These are phyloP conservation scores for Mortierella sp. DNA, from an alignment of 371 early-diverging fungal genomes.

Conservation along the genomic window DNA sequence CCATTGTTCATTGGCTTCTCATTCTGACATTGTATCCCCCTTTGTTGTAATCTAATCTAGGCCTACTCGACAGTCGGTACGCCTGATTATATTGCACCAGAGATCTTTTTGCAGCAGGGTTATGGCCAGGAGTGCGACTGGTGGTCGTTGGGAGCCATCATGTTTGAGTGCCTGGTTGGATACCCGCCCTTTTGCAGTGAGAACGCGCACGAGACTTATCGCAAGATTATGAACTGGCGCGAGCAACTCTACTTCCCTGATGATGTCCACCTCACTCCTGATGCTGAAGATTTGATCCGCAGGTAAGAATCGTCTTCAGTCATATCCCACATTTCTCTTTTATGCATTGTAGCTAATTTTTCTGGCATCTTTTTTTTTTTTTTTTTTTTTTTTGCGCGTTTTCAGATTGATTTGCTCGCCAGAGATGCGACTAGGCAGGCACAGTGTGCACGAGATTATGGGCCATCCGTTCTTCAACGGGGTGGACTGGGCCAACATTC, in stretches of 20 bases:
- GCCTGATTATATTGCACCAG: slow-evolving; percentile 98
- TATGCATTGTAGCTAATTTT: too few species aligned
- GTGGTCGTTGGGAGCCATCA: slow-evolving; percentile 99
- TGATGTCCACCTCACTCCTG: slow-evolving; percentile 91
- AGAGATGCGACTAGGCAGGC: slow-evolving; percentile 83
- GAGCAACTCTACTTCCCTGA: slow-evolving; percentile 92
- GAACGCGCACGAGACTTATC: slow-evolving; percentile 95
- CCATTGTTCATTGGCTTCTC: not conserved
- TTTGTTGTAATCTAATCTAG: slow-evolving; percentile 19
- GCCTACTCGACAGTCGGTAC: slow-evolving; percentile 97
- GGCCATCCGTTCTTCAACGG: slow-evolving; percentile 96
- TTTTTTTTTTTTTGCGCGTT: not conserved
- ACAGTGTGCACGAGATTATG: slow-evolving; percentile 90
- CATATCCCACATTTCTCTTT: not conserved
- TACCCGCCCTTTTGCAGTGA: slow-evolving; percentile 98
- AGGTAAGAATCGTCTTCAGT: slow-evolving; percentile 61
- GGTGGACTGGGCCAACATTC: slow-evolving; percentile 93
- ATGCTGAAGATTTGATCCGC: slow-evolving; percentile 93
- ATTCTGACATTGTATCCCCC: not conserved
- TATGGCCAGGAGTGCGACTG: slow-evolving; percentile 99
- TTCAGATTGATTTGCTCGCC: slow-evolving; percentile 88
- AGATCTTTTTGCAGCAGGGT: slow-evolving; percentile 93
- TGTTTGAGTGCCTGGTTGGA: slow-evolving; percentile 99
- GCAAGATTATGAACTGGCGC: slow-evolving; percentile 97
- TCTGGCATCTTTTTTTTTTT: not conserved